Evolutionary conservation across 1,139 yeast genomes (phyloP).

Genomic region (Sugiyamaella neomexicana): DNA sequence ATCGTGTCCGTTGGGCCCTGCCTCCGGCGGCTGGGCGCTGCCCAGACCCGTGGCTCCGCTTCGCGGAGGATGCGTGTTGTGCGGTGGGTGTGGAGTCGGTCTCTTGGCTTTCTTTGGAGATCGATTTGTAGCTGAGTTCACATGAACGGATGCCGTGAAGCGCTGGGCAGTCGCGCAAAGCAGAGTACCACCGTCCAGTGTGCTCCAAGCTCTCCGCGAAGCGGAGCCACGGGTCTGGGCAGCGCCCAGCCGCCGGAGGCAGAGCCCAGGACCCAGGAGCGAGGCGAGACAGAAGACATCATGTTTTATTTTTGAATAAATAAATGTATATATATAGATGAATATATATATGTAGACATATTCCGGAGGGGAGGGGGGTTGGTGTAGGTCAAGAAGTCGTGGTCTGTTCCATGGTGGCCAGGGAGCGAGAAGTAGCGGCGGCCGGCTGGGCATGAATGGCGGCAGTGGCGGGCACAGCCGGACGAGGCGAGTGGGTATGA

Average conservation of each 20-base stretch:
- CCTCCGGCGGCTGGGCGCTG: constrained; percentile 14
- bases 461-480: neutral
- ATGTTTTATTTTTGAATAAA: constrained; percentile 6
- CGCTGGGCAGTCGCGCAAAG: too few relatives aligned
- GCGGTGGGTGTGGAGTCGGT: too few relatives aligned
- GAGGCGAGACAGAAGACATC: neutral
- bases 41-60: constrained; percentile 11
- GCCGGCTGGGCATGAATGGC: neutral
- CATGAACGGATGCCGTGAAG: too few relatives aligned
- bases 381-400: constrained; percentile 3
- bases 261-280: neutral
- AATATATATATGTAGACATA: neutral
- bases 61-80: neutral
- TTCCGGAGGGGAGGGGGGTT: neutral
- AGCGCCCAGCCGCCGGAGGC: constrained; percentile 16
- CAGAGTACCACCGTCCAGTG: neutral
- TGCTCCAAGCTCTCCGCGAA: neutral
- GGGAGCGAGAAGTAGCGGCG: neutral
- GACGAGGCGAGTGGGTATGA: neutral
- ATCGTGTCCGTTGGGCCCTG: neutral
- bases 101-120: too few relatives aligned
- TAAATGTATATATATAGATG: constrained; percentile 7
- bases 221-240: constrained; percentile 10
- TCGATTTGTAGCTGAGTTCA: too few relatives aligned
- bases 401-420: constrained; percentile 2